These are phyloP conservation scores for Boletus rex-veris DNA, from an alignment of 768 basidiomycete species.

Conservation along the genomic window DNA sequence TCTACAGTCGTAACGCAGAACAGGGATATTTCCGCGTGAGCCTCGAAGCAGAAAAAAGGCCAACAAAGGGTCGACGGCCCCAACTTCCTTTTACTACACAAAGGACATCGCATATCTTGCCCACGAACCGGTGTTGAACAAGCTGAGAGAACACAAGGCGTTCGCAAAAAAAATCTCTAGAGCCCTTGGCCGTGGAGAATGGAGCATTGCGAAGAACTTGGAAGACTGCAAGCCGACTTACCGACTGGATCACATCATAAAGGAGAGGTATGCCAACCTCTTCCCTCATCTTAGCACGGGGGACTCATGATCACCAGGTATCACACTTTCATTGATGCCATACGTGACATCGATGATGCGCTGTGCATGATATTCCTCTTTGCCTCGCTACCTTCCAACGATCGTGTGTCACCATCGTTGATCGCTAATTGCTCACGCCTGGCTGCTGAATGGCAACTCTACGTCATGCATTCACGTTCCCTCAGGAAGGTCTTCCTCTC, in stretches of 20 bases:
- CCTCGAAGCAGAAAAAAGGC: constrained; percentile 88
- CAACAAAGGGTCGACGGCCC: constrained; percentile 96
- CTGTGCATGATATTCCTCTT: constrained; percentile 94
- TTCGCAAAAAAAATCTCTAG: constrained; percentile 96
- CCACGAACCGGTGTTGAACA: constrained; percentile 92
- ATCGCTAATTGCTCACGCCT: constrained; percentile 89
- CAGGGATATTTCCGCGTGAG: constrained; percentile 97
- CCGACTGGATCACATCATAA: constrained; percentile 91
- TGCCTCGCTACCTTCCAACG: constrained; percentile 83
- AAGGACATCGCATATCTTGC: constrained; percentile 98
- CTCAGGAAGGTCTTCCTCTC: constrained; percentile 91
- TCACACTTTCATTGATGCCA: constrained; percentile 92
- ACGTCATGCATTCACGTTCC: constrained; percentile 81
- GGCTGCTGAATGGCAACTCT: constrained; percentile 95
- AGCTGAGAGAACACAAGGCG: constrained; percentile 94
- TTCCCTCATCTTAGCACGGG: not conserved
- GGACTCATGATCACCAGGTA: constrained; percentile 54
- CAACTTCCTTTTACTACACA: constrained; percentile 96
- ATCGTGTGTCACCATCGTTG: constrained; percentile 75
- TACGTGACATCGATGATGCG: constrained; percentile 96
- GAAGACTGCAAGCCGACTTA: constrained; percentile 94
- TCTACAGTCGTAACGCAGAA: constrained; percentile 9
- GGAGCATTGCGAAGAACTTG: constrained; percentile 89
- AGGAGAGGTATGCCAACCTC: constrained; percentile 70
- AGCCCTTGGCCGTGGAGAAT: constrained; percentile 91